phyloP scores from a whole-genome alignment of 2,329 filamentous ascomycete genomes.

The Didymella exigua region DNA sequence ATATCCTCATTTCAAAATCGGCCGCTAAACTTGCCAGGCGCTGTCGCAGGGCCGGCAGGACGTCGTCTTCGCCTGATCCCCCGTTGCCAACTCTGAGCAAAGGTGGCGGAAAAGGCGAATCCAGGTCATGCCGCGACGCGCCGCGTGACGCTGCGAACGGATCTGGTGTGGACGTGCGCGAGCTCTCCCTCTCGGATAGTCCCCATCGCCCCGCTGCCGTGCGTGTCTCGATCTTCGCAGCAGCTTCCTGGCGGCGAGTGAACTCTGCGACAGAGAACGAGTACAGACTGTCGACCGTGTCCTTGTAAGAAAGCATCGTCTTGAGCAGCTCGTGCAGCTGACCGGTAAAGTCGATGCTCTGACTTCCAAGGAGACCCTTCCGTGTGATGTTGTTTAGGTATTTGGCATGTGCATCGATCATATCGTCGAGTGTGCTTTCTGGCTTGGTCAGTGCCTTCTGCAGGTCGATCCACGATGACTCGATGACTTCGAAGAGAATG shows the following conservation, averaged over 20 bases:
- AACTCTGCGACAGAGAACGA: slow-evolving; percentile 95
- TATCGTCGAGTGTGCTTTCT: slow-evolving; percentile 89
- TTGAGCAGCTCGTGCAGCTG: slow-evolving; percentile 93
- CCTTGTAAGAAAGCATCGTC: slow-evolving; percentile 91
- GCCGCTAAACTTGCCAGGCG: slow-evolving; percentile 73
- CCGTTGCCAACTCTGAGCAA: slow-evolving; percentile 43
- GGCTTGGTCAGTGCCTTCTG: slow-evolving; percentile 82
- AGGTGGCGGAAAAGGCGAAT: slow-evolving; percentile 52
- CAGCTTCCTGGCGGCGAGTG: slow-evolving; percentile 83
- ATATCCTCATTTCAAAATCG: slow-evolving; percentile 78
- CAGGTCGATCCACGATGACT: slow-evolving; percentile 91
- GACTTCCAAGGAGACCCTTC: slow-evolving; percentile 86
- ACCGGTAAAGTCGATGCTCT: slow-evolving; percentile 74
- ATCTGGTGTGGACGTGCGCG: slow-evolving; percentile 22
- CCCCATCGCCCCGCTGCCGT: slow-evolving; percentile 70
- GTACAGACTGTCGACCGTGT: slow-evolving; percentile 91
- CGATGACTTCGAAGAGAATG: slow-evolving; percentile 97
- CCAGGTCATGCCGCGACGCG: slow-evolving; percentile 39
- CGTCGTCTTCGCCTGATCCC: slow-evolving; percentile 60
- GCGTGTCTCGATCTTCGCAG: slow-evolving; percentile 71
- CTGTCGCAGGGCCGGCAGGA: slow-evolving; percentile 76
- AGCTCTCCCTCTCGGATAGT: slow-evolving; percentile 59
- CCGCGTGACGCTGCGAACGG: slow-evolving; percentile 23
- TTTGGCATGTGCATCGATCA: slow-evolving; percentile 87
- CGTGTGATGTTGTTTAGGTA: slow-evolving; percentile 95